Conservation (phyloP, 495 filamentous ascomycete species). For the Monascus purpureus region DNA sequence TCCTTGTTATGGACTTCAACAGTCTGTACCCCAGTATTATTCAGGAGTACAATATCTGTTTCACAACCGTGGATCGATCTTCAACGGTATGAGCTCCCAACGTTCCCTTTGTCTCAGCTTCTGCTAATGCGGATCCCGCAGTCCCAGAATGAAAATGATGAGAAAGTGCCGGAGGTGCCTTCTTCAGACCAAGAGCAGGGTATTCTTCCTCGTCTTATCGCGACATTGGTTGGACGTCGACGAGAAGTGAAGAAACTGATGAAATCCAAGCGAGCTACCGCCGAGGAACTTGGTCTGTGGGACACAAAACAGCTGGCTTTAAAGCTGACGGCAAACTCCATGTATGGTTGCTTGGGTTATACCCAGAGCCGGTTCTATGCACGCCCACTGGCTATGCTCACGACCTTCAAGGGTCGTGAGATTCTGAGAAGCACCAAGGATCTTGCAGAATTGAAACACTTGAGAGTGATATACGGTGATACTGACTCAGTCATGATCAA, state of each 20-base stretch:
- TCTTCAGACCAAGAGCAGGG: slow-evolving; percentile 55
- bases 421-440: slow-evolving; percentile 93
- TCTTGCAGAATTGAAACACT: slow-evolving; percentile 71
- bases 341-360: slow-evolving; percentile 98
- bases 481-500: slow-evolving; percentile 99
- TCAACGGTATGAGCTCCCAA: slow-evolving; percentile 35
- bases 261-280: slow-evolving; percentile 80
- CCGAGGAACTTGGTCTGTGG: slow-evolving; percentile 84
- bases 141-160: slow-evolving; percentile 61
- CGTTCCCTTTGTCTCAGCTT: background rate
- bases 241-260: slow-evolving; percentile 87
- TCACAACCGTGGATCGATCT: slow-evolving; percentile 80
- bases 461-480: slow-evolving; percentile 95
- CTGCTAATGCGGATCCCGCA: slow-evolving; percentile 16
- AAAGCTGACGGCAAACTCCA: slow-evolving; percentile 96
- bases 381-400: slow-evolving; percentile 85
- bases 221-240: slow-evolving; percentile 74
- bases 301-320: slow-evolving; percentile 95
- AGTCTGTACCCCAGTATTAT: slow-evolving; percentile 97
- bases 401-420: slow-evolving; percentile 93
- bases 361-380: slow-evolving; percentile 94
- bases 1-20: slow-evolving; percentile 99
- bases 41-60: slow-evolving; percentile 98
- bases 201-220: slow-evolving; percentile 78
- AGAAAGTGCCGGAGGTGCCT: slow-evolving; percentile 64